Percentiles rank a stretch among this genome's conserved stretches.
Conservation (phyloP, 2,329 filamentous ascomycete species). For the Gnomoniopsis smithogilvyi region DNA sequence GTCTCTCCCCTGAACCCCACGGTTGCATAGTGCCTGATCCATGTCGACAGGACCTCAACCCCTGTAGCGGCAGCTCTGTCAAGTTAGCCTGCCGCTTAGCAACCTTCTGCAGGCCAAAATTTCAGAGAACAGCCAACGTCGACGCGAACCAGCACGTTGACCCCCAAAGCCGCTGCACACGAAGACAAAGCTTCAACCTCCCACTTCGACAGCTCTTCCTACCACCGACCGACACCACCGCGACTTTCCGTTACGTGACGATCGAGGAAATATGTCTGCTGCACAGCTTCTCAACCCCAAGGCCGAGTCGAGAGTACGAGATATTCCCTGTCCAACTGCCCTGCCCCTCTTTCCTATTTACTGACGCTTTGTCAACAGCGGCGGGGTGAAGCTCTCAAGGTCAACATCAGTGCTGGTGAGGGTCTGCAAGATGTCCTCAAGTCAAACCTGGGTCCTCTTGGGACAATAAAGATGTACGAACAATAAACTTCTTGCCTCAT, state of each 20-base stretch:
- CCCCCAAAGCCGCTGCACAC: background rate
- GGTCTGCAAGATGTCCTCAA: slow-evolving; percentile 91
- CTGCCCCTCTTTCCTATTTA: slow-evolving; percentile 40
- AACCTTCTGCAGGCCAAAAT: slow-evolving; percentile 8
- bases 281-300: slow-evolving; percentile 98
- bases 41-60: background rate
- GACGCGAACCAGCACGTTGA: background rate
- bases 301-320: slow-evolving; percentile 88
- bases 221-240: background rate
- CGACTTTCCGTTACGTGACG: slow-evolving; percentile 3
- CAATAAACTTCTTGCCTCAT: slow-evolving; percentile 13
- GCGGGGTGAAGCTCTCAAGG: slow-evolving; percentile 91
- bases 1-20: background rate
- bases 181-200: background rate
- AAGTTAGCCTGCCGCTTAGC: background rate
- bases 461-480: slow-evolving; percentile 88
- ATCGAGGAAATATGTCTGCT: slow-evolving; percentile 70
- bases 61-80: background rate
- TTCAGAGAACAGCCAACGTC: background rate
- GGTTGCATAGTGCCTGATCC: slow-evolving; percentile 6
- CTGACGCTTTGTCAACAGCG: slow-evolving; percentile 54
- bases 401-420: slow-evolving; percentile 96
- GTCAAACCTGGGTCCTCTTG: slow-evolving; percentile 90
- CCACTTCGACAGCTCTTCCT: background rate
- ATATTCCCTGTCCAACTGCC: slow-evolving; percentile 21